Base-by-base conservation (phyloP, 2,329 filamentous ascomycete genomes). In the Apiospora pterosperma region DNA sequence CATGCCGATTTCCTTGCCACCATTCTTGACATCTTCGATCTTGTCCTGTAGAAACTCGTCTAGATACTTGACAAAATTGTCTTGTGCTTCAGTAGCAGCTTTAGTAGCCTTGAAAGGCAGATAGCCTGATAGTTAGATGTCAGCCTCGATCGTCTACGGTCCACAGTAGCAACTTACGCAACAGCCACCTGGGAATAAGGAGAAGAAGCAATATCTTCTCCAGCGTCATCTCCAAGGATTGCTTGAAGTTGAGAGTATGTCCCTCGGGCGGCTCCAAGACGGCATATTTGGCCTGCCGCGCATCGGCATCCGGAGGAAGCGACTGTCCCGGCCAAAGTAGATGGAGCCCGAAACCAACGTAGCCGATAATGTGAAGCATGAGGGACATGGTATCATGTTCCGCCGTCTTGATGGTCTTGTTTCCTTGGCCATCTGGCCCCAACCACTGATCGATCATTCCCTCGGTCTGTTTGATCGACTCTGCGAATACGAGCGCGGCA, bases 41-140 rank as follows among this genome's bases (percentile, higher is more conserved):
- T 92, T 92, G 68, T 85, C 82, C 36, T 85, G 78, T 64, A 92
- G 83, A 52, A 93, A 83, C 71, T 92, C 88, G 58, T 85, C 80
- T 85, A 92, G 89, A 75, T 93, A 93, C 66, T 84, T 82, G 38
- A 83, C 78, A 80, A 89, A 92, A 76, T 93, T 90, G 5, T 76
- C 74, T 63, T 86, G 83, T 3, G 88, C 85, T 62, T 83, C 77
- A 28, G 82, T 78, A 0, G 88, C 85, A 21, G 78, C 74, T 64
- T 81, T 84, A 39, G 86, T 79, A 16, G 77, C 75, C 67, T 85
- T 78, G 68, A 85, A 80, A 0, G 88, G 87, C 8, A 85, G 73
- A 14, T 77, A 7, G 14, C 36, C 63, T 64, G 10, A 11, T 16
- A 21, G 48, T 0, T 7, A 34, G n/a, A 34, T 3, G 28, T 55